Percentiles rank a stretch among this genome's conserved stretches.
phyloP scores from a whole-genome alignment of 495 filamentous ascomycete genomes.

The Cercophora sp. region DNA sequence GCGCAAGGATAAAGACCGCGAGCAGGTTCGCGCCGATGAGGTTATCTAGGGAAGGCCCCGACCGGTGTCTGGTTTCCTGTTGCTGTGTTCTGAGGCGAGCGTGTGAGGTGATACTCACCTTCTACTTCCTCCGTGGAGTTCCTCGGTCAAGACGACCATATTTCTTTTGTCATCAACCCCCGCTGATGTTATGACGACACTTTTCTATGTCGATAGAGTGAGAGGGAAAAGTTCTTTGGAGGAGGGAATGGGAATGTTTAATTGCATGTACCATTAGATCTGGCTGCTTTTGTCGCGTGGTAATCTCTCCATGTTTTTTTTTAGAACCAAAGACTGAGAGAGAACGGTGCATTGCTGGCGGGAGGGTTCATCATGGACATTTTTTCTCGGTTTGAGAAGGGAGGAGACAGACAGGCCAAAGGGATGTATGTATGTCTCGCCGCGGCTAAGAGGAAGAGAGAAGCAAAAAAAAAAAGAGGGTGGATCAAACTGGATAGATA shows the following conservation, averaged over 20 bases:
- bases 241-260: not conserved
- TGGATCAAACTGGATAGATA: too few relatives aligned
- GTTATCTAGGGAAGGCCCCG: constrained; percentile 28
- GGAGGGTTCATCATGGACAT: too few relatives aligned
- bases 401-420: too few relatives aligned
- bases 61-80: constrained; percentile 19
- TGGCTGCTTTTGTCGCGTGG: not conserved
- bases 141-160: too few relatives aligned
- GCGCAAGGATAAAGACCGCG: constrained; percentile 25
- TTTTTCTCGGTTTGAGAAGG: too few relatives aligned
- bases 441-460: too few relatives aligned
- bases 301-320: not conserved
- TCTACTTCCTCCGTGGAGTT: not conserved
- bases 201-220: not conserved
- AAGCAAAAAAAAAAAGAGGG: too few relatives aligned
- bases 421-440: too few relatives aligned
- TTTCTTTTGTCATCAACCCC: not conserved
- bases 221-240: not conserved
- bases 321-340: not conserved
- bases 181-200: not conserved
- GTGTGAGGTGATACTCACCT: not conserved
- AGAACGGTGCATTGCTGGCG: too few relatives aligned
- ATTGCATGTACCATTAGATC: constrained; percentile 9
- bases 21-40: constrained; percentile 28
- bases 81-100: not conserved